These are phyloP conservation scores for Steccherinum ochraceum DNA, from an alignment of 768 basidiomycete genomes.

Conservation along the genomic window DNA sequence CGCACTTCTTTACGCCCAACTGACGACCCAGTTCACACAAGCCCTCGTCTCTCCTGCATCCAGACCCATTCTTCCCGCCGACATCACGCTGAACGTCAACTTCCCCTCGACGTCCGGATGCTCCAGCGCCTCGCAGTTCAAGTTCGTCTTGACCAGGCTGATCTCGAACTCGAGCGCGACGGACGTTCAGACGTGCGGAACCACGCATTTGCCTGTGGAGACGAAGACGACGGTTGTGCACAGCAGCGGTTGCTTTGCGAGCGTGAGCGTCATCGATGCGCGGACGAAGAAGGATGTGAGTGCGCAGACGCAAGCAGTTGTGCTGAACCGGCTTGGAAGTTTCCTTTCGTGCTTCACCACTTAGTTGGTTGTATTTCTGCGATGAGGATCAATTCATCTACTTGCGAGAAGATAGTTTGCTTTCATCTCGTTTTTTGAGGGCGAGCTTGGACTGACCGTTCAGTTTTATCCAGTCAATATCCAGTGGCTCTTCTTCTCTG, in stretches of 20 bases:
- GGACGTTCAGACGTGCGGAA: slow-evolving; percentile 27
- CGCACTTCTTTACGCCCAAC: slow-evolving; percentile 36
- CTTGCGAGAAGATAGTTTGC: too few relatives aligned
- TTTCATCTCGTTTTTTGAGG: too few relatives aligned
- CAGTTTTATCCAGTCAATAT: too few relatives aligned
- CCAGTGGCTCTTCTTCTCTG: too few relatives aligned
- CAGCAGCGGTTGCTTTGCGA: slow-evolving; percentile 23
- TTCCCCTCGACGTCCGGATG: slow-evolving; percentile 23
- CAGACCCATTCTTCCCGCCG: slow-evolving; percentile 24
- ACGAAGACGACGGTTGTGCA: slow-evolving; percentile 21
- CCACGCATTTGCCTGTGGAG: slow-evolving; percentile 26
- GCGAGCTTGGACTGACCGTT: too few relatives aligned
- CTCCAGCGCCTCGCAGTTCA: slow-evolving; percentile 18
- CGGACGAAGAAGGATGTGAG: slow-evolving; percentile 26
- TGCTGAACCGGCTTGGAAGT: slow-evolving; percentile 9
- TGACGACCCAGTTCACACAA: slow-evolving; percentile 34
- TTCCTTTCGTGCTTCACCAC: background rate
- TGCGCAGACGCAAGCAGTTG: slow-evolving; percentile 22
- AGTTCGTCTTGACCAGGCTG: slow-evolving; percentile 28
- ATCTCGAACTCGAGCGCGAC: slow-evolving; percentile 16
- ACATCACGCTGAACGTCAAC: slow-evolving; percentile 31
- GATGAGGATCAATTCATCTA: too few relatives aligned
- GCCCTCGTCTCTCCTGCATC: slow-evolving; percentile 19
- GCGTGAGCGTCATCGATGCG: slow-evolving; percentile 25
- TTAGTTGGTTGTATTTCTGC: too few relatives aligned